phyloP scores from a whole-genome alignment of 345 rosid species.

The Eucalyptus marginata region DNA sequence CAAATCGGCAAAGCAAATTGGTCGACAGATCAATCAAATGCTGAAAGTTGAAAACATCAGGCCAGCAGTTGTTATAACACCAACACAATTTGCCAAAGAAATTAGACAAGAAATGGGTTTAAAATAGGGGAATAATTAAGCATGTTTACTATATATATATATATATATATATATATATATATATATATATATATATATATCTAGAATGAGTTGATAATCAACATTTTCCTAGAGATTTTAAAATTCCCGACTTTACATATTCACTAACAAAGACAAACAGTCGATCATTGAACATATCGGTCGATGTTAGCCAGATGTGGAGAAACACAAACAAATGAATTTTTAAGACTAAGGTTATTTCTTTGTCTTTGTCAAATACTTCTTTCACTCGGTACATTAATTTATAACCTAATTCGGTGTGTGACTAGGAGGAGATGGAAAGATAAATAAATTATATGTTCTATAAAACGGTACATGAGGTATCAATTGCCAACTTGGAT shows the following conservation, averaged over 20 bases:
- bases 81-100: neutral
- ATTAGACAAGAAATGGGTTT: neutral
- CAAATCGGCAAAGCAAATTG: neutral
- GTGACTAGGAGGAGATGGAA: neutral
- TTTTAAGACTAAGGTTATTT: neutral
- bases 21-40: neutral
- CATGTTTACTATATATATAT: too few relatives aligned
- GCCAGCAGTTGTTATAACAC: neutral
- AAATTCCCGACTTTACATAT: neutral
- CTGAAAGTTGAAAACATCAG: neutral
- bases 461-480: too few relatives aligned
- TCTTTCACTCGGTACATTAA: neutral
- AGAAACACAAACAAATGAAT: neutral
- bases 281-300: too few relatives aligned
- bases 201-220: neutral
- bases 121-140: neutral
- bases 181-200: too few relatives aligned
- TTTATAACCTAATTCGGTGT: neutral
- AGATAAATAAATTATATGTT: too few relatives aligned
- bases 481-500: too few relatives aligned
- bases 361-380: neutral
- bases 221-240: too few relatives aligned
- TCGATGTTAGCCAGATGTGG: neutral
- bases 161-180: too few relatives aligned
- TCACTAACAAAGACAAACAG: too few relatives aligned